Evolutionary conservation across 495 filamentous ascomycete genomes (phyloP), one percentile per base, ranked within the genome.

Genomic region (Daldinia childiae): DNA sequence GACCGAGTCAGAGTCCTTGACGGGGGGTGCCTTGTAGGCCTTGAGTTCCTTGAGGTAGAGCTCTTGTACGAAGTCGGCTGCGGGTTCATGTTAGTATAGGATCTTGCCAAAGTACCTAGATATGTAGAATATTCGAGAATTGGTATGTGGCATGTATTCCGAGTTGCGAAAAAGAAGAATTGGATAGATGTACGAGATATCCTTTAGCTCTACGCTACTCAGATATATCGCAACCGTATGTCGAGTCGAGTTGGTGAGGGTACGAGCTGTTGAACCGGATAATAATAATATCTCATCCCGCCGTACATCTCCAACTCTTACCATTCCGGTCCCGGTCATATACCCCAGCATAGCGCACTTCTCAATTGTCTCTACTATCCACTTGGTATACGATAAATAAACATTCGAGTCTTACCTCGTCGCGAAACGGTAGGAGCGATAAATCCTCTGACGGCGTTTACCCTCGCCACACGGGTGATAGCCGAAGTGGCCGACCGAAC

Each of bases 21-120:
- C 75, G 57, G 90, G 86, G 21, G 90, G 82, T 39, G 92, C 86
- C 86, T 98, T 99, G 90, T 95, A 98, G 81, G 88, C 86, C 81
- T 92, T 94, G 74, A 99, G 89, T 81, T 98, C 95, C 74, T 88
- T 88, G 74, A 99, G 90, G 88, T 98, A 99, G 75, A 99, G 89
- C 71, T 98, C 95, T 84, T 97, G 95, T 72, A 99, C 91, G 71
- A 95, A 86, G 83, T 99, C 95, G 84, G 90, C 96, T 98, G 68
- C 55, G 27, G 17, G 38, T 0, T 39, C 8, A 27, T 32, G 64
- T 64, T 68, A 64, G 54, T 56, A 55, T 48, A 21, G 65, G 62
- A 29, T 73, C 80, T 39, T 55, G n/a, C 21, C 36, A n/a, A 21
- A 9, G 17, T 48, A n/a, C n/a, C n/a, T n/a, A 48, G 17, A 48